phyloP scores from a whole-genome alignment of 2,329 filamentous ascomycete species.

The Cercospora brassicicola region DNA sequence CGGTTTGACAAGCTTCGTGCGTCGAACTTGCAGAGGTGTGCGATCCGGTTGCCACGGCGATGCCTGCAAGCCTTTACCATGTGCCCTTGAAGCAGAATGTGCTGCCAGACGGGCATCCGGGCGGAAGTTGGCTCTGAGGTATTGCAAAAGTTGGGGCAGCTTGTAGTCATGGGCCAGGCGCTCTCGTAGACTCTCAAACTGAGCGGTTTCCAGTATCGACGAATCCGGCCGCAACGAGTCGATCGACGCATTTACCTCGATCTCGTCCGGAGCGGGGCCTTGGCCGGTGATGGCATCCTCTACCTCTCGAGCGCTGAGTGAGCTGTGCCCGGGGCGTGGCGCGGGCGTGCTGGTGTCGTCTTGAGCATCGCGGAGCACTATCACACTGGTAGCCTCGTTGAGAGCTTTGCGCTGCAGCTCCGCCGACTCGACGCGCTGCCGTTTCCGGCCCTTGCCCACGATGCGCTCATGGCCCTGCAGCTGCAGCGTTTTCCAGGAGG shows the following conservation, averaged over 20 bases:
- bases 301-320: conserved; percentile 29
- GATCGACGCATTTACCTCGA: conserved; percentile 35
- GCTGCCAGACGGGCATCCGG: background rate
- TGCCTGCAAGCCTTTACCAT: background rate
- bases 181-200: conserved; percentile 25
- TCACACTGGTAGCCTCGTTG: conserved; percentile 31
- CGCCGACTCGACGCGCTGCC: conserved; percentile 30
- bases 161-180: conserved; percentile 31
- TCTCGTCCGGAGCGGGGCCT: conserved; percentile 24
- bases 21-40: conserved; percentile 30
- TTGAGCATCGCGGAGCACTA: conserved; percentile 24
- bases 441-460: conserved; percentile 31
- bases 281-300: conserved; percentile 24
- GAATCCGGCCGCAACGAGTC: conserved; percentile 29
- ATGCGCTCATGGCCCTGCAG: conserved; percentile 25
- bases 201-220: conserved; percentile 27
- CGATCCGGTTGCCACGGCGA: conserved; percentile 30
- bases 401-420: conserved; percentile 28
- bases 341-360: background rate
- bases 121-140: conserved; percentile 17
- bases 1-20: conserved; percentile 13
- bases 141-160: conserved; percentile 29
- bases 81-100: background rate
- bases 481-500: conserved; percentile 12
- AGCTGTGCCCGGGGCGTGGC: background rate